phyloP scores from a whole-genome alignment of 2,329 filamentous ascomycete species.

The Aspergillus pseudonomiae region DNA sequence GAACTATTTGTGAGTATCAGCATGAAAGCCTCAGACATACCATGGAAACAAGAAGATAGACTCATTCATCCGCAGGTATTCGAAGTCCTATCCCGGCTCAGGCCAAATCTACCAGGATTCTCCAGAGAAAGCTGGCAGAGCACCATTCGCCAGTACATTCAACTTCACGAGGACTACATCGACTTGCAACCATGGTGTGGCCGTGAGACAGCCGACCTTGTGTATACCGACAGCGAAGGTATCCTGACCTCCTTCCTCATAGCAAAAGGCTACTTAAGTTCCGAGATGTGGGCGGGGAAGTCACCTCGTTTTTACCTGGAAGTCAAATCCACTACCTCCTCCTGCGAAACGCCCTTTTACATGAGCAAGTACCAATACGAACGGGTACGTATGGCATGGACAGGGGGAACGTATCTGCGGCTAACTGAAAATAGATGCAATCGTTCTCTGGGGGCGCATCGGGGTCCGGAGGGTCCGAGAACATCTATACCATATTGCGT shows the following conservation, averaged over 20 bases:
- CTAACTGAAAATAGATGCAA: slow-evolving; percentile 12
- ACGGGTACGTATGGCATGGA: slow-evolving; percentile 35
- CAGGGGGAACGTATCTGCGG: not conserved
- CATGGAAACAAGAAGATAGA: not conserved
- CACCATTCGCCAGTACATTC: slow-evolving; percentile 49
- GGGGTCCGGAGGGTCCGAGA: not conserved
- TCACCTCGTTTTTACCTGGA: slow-evolving; percentile 52
- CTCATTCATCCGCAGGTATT: slow-evolving; percentile 11
- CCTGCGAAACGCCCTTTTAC: slow-evolving; percentile 47
- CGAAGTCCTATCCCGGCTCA: slow-evolving; percentile 9
- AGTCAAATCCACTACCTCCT: slow-evolving; percentile 53
- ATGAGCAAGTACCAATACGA: slow-evolving; percentile 52
- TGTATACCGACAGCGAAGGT: slow-evolving; percentile 38
- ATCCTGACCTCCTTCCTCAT: slow-evolving; percentile 14
- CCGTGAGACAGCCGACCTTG: slow-evolving; percentile 52
- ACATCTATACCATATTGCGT: slow-evolving; percentile 47
- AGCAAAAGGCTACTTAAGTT: slow-evolving; percentile 11
- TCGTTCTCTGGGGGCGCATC: not conserved
- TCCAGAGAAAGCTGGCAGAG: slow-evolving; percentile 51
- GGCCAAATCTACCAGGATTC: slow-evolving; percentile 34
- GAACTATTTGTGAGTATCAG: slow-evolving; percentile 16
- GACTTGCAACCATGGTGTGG: slow-evolving; percentile 46
- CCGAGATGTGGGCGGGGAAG: slow-evolving; percentile 23
- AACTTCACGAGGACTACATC: slow-evolving; percentile 44
- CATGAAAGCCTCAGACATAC: not conserved